Evolutionary conservation across 78 protist species (phyloP), one percentile per base, ranked within the genome.

Genomic region (Dictyostelium discoideum): DNA sequence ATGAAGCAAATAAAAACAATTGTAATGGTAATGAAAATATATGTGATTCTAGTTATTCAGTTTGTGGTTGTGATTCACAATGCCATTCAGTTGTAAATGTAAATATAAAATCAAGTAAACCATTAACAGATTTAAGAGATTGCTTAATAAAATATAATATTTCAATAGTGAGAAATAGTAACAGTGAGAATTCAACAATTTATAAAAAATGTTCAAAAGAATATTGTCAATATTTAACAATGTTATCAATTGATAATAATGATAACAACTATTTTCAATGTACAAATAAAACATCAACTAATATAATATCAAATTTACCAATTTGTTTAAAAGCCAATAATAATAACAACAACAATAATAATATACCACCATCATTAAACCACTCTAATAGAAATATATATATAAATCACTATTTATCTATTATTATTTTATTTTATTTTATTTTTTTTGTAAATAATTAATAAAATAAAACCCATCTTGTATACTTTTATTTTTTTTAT

Each of bases 221-320:
- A 10, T 73, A 73, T 73, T 73, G 79, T 73, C 7, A 73, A 24
- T 73, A 73, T 73, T 73, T 73, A 73, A n/a, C 39, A 67, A 67
- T 67, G 76, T 67, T 26, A 24, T 67, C 32, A 67, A 67, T 24
- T 24, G 32, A 65, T 65, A 65, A 65, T 65, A 65, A 65, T 65
- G 29, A 65, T n/a, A n/a, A 3, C 16, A 65, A n/a, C 3, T n/a
- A 65, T 65, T 54, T 54, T 54, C 65, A 54, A 54, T 54, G 65
- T 5, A 16, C 65, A 16, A 16, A 16, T 16, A 54, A 54, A 54
- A 54, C 65, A 3, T 54, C 65, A 54, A 16, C 65, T 54, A 16
- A 6, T 16, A 54, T 54, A 16, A 54, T 54, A 5, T 54, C n/a
- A 54, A 54, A 54, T 16, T 16, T 54, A 54, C 65, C 65, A 16